phyloP scores from a whole-genome alignment of 2,329 filamentous ascomycete genomes.

The Aspergillus amoenus region DNA sequence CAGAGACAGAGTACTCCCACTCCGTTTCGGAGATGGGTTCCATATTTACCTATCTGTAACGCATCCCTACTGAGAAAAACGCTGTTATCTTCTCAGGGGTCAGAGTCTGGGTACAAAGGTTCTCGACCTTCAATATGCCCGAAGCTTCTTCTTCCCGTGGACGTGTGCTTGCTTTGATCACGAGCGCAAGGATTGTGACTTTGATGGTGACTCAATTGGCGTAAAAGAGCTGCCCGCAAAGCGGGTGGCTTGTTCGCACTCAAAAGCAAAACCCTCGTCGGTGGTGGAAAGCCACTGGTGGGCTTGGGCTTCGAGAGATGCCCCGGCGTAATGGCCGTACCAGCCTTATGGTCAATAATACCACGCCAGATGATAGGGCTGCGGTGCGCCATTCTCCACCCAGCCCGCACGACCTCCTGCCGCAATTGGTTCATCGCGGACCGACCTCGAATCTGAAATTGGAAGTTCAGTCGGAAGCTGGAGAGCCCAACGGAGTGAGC shows the following conservation, averaged over 20 bases:
- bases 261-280: neutral
- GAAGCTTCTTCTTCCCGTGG: neutral
- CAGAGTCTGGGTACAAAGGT: too few relatives aligned
- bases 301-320: neutral
- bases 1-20: too few relatives aligned
- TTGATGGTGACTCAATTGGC: neutral
- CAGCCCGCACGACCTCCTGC: neutral
- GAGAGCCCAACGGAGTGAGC: too few relatives aligned
- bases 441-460: too few relatives aligned
- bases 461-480: too few relatives aligned
- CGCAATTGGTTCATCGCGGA: neutral
- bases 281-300: neutral
- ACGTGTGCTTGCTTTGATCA: neutral
- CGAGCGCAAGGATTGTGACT: too few relatives aligned
- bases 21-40: too few relatives aligned
- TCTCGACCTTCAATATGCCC: too few relatives aligned
- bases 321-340: neutral
- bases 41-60: too few relatives aligned
- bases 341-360: neutral
- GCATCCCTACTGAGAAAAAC: too few relatives aligned
- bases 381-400: neutral
- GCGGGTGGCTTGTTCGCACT: neutral
- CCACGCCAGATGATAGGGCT: neutral
- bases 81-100: too few relatives aligned
- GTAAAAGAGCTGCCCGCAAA: neutral